Base-by-base conservation (phyloP, 148 eudicot species). In the Tetragonia tetragonoides region DNA sequence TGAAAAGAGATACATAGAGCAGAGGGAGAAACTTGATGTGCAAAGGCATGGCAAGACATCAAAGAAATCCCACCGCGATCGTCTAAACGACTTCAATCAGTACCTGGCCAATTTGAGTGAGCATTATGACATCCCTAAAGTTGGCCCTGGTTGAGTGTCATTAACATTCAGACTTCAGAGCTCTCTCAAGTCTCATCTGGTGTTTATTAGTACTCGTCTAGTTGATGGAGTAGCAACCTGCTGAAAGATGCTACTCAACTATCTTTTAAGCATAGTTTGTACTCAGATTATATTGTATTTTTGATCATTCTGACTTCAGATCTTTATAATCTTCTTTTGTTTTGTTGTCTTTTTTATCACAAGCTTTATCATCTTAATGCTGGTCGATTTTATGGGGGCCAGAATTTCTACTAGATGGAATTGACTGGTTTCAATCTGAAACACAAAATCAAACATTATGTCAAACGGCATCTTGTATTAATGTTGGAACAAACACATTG, bases 111-210 rank as follows among this genome's bases (percentile, higher is more conserved):
- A 94, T 77, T 82, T 95, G 90, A 95, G 99, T 63, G 98, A 95
- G 90, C 98, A 95, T 80, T 91, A 91, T 72, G 97, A 95, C 86
- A 95, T 95, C 80, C 99, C 99, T 34, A 96, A 96, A 86, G 99
- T 92, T 77, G 99, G 99, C 46, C 99, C 98, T 77, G 99, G 99
- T 82, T 96, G 40, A 83, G 37, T 65, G 5, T 47, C 60, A 15
- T 38, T 28, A 6, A 20, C 0, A 17, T 53, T 44, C 41, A 6
- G 14, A 14, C 18, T 34, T 40, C 6, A 21, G 53, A 49, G 12
- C 53, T 49, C 53, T 49, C 53, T 49, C 53, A 49, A 49, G 12
- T 40, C 41, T 69, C 16, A 78, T 60, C 57, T 42, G 8, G 6
- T 41, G 80, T 41, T 70, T 61, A 28, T 28, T 28, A 28, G 1